phyloP scores from a whole-genome alignment of 768 basidiomycete species.

The Amanita subjunquillea region DNA sequence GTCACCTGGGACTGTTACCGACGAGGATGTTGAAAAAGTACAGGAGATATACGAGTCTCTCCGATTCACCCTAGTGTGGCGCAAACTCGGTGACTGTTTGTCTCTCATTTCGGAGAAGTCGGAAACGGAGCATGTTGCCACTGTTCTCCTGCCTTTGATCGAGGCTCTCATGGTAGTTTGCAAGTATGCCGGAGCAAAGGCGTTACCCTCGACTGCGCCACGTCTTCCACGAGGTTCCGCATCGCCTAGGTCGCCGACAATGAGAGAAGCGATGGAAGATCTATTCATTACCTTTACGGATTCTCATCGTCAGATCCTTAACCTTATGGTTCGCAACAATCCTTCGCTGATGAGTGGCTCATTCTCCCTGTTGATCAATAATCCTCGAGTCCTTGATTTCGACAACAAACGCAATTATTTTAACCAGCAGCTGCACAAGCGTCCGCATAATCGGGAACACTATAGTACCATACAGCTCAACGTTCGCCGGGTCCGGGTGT shows the following conservation, averaged over 20 bases:
- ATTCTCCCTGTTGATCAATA: constrained; percentile 92
- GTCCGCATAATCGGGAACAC: constrained; percentile 71
- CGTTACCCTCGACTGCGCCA: constrained; percentile 28
- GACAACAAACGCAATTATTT: constrained; percentile 99
- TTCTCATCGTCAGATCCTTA: constrained; percentile 85
- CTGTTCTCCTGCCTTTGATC: constrained; percentile 87
- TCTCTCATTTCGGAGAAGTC: constrained; percentile 71
- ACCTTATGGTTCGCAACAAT: constrained; percentile 97
- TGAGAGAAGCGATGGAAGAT: constrained; percentile 77
- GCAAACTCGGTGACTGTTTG: constrained; percentile 81
- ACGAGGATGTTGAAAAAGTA: constrained; percentile 68
- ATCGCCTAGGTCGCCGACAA: constrained; percentile 60
- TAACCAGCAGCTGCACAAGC: constrained; percentile 82
- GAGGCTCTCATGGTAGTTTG: constrained; percentile 98
- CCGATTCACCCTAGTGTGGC: constrained; percentile 84
- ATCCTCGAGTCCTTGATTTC: constrained; percentile 94
- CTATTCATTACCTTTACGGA: constrained; percentile 92
- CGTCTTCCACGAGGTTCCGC: constrained; percentile 53
- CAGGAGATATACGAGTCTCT: constrained; percentile 87
- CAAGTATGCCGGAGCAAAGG: constrained; percentile 79
- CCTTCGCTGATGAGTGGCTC: constrained; percentile 97
- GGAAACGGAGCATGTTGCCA: constrained; percentile 81
- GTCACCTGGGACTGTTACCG: constrained; percentile 20
- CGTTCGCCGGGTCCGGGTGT: constrained; percentile 83
- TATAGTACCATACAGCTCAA: constrained; percentile 79